These are phyloP conservation scores for Kluyveromyces aestuarii DNA, from an alignment of 805 yeast species.

Conservation along the genomic window DNA sequence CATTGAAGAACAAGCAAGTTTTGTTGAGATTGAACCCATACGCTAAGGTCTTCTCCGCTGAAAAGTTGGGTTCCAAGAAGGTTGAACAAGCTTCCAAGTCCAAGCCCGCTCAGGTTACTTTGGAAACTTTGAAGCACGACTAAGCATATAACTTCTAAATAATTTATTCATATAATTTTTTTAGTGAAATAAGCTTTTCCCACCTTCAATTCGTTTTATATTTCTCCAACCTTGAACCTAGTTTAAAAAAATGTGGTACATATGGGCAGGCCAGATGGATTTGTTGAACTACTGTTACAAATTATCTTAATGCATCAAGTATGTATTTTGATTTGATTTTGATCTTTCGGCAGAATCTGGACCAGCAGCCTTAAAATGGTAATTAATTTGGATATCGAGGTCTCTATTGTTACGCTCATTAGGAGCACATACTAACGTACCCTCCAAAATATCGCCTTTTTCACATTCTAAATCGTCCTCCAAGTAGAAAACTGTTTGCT, in stretches of 20 bases:
- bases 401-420: conserved; percentile 78
- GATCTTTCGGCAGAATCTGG: conserved; percentile 44
- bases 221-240: not conserved
- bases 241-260: not conserved
- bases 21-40: conserved; percentile 98
- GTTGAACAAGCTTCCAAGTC: conserved; percentile 51
- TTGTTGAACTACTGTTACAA: conserved; percentile 1
- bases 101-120: conserved; percentile 67
- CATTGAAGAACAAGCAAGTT: conserved; percentile 98
- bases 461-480: conserved; percentile 69
- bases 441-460: conserved; percentile 66
- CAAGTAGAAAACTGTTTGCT: conserved; percentile 91
- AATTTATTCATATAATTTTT: not conserved
- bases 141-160: conserved; percentile 24
- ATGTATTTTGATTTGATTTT: conserved; percentile 50
- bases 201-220: not conserved
- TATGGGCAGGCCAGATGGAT: not conserved
- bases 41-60: conserved; percentile 93
- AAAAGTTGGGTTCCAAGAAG: conserved; percentile 82
- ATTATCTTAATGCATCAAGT: conserved; percentile 52
- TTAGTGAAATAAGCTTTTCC: not conserved
- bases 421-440: conserved; percentile 69
- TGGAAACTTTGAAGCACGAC: conserved; percentile 56
- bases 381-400: conserved; percentile 67
- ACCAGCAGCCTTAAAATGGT: conserved; percentile 34